These are phyloP conservation scores for Pulveroboletus sp. DNA, from an alignment of 768 basidiomycete genomes.

Conservation along the genomic window DNA sequence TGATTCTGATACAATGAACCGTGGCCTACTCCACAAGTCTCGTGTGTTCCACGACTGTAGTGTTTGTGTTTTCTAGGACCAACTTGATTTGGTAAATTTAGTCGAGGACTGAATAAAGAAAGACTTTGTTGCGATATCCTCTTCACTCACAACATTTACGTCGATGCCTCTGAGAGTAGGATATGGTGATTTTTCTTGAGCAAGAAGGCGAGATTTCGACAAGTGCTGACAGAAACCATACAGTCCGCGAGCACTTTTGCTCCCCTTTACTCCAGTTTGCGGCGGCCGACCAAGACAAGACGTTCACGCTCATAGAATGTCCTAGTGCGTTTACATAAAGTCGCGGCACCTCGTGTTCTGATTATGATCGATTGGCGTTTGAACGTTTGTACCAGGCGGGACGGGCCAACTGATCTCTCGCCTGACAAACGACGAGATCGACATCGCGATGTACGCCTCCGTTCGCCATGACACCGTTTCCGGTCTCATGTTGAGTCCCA, in stretches of 20 bases:
- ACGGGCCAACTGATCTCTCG: constrained; percentile 82
- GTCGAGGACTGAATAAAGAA: neutral
- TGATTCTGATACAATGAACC: constrained; percentile 92
- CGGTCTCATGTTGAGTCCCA: neutral
- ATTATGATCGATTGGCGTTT: constrained; percentile 22
- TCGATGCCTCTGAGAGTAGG: constrained; percentile 31
- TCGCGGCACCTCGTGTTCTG: neutral
- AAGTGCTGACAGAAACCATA: constrained; percentile 5
- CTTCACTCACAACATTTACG: neutral
- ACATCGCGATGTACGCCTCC: constrained; percentile 68
- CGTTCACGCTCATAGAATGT: constrained; percentile 85
- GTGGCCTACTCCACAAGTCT: neutral
- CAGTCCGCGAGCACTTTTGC: constrained; percentile 88
- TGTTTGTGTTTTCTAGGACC: constrained; percentile 1
- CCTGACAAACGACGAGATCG: constrained; percentile 72
- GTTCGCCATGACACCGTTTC: constrained; percentile 1
- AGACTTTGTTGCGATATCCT: neutral
- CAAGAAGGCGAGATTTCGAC: neutral
- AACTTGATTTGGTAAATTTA: constrained; percentile 2
- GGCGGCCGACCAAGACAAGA: constrained; percentile 60
- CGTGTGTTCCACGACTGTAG: constrained; percentile 15
- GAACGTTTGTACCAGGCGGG: constrained; percentile 51
- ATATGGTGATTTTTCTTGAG: constrained; percentile 24
- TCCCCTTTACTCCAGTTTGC: constrained; percentile 88
- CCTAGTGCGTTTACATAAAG: constrained; percentile 60